A percentile compares a stretch with the other conserved stretches of the same genome.
phyloP scores from a whole-genome alignment of 768 basidiomycete genomes.

The Dioszegia aurantiaca region DNA sequence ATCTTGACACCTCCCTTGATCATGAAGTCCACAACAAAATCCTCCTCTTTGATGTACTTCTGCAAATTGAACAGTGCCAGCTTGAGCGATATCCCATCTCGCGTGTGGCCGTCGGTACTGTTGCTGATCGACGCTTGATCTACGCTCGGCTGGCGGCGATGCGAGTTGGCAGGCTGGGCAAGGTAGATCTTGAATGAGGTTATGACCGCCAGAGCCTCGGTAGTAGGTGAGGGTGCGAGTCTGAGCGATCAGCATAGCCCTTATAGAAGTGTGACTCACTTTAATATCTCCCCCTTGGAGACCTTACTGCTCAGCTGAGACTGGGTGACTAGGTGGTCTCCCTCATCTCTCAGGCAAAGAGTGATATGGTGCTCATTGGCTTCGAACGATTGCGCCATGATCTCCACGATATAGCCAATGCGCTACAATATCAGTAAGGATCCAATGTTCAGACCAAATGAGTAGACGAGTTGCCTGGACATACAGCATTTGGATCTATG shows the following conservation, averaged over 20 bases:
- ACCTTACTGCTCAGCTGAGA: conserved; percentile 42
- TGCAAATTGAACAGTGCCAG: conserved; percentile 48
- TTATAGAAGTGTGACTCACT: conserved; percentile 19
- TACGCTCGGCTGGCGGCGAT: conserved; percentile 7
- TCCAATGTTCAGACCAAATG: not conserved
- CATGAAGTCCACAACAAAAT: conserved; percentile 50
- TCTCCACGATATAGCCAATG: conserved; percentile 38
- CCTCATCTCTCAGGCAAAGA: conserved; percentile 44
- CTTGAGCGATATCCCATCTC: conserved; percentile 40
- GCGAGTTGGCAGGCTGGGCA: conserved; percentile 14
- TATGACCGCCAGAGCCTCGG: conserved; percentile 42
- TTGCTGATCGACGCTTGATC: conserved; percentile 21
- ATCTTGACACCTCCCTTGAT: conserved; percentile 41
- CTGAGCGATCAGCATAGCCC: conserved; percentile 18
- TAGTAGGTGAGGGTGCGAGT: conserved; percentile 41
- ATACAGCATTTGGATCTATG: conserved; percentile 44
- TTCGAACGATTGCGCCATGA: conserved; percentile 41
- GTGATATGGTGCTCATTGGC: conserved; percentile 46
- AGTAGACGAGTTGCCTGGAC: conserved; percentile 2
- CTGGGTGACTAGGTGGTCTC: conserved; percentile 46
- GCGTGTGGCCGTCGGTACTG: conserved; percentile 18
- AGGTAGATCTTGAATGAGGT: conserved; percentile 26
- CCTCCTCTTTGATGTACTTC: conserved; percentile 47
- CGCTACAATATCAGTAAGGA: conserved; percentile 21
- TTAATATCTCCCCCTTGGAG: conserved; percentile 34